Base-by-base conservation (phyloP, 2,329 filamentous ascomycete species). In the Colletotrichum zoysiae region DNA sequence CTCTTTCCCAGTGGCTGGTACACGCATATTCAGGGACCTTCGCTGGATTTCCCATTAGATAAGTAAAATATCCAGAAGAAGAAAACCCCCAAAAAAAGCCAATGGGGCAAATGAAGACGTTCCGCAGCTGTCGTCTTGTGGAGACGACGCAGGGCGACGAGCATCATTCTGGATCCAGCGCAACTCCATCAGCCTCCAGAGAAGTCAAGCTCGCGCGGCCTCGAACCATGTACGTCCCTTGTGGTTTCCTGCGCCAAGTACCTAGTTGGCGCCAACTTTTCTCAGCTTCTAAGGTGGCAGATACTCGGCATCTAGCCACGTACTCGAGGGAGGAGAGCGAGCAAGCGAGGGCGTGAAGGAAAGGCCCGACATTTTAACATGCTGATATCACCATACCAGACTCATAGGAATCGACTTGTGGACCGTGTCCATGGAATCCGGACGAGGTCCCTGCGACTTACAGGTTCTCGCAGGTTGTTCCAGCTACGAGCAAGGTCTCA, bases 71-170 rank as follows among this genome's bases (percentile, higher is more conserved):
- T 12, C 30, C 44, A 30, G 30, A 30, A 30, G 30, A 30, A 30
- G 20, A n/a, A 62, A 62, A n/a, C n/a, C n/a, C n/a, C n/a, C n/a
- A n/a, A 40, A 18, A 38, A 23, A 18, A 35, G 26, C n/a, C 30
- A 46, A 33, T 53, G 55, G 55, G 40, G 53, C 51, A 62, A 48
- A 71, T 71, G 65, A 58, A 71, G 51, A 68, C 50, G 55, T 71
- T 71, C 65, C 65, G 69, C 59, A 46, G 69, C 53, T 69, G 64
- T 67, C 69, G 53, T n/a, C 18, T 26, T 44, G 69, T 71, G 65
- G 69, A 64, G 44, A 60, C 65, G 2, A 48, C 46, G 60, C 46
- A 33, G 33, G 60, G 42, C 65, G 26, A 42, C 12, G 60, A 62
- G 46, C 60, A 62, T 62, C 60, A 53, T 62, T 59, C 48, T 64